Evolutionary conservation across 1,284 basidiomycete species (phyloP), one percentile per base, ranked within the genome.

Genomic region (Austropuccinia psidii): DNA sequence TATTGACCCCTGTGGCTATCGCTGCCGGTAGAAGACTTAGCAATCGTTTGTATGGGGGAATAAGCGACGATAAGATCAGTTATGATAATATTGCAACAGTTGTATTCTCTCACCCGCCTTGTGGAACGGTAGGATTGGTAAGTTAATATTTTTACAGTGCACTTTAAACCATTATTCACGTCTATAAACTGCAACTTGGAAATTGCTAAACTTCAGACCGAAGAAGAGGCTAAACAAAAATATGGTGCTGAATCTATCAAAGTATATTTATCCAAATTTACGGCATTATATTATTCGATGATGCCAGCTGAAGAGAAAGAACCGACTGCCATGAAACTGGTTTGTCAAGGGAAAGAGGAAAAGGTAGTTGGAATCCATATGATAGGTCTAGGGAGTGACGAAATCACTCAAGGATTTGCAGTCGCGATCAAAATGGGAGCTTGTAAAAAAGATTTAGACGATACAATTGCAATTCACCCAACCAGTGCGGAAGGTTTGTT

Each of bases 1-100:
- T 94, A 33, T 85, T 99, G 75, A 99, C 95, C 0, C 95, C 96
- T n/a, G 96, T 99, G 6, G 96, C 95, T 27, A 96, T 99, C 75
- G 95, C 95, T 60, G 96, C 96, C 5, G 95, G 93, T 29, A 85
- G 95, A 73, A 84, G 92, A 75, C 83, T 98, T 47, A 86, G 88
- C 62, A 98, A 98, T 83, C 84, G 96, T 64, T 83, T 98, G 66
- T 98, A 92, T 80, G 96, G 95, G 11, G 87, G 87, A 0, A 85
- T 87, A 68, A 84, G 90, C 81, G 81, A 89, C 73, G 90, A 97
- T 79, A 91, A 93, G 82, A 85, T 98, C 76, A 85, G 85, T 79
- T 99, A 98, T 81, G 86, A 89, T 54, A 87, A 97, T 81, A 93
- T 99, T 76, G 90, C 96, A 4, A 82, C 83, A 29, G 93, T 96